Conservation (phyloP, 2,329 filamentous ascomycete genomes). For the Dissoconium aciculare region DNA sequence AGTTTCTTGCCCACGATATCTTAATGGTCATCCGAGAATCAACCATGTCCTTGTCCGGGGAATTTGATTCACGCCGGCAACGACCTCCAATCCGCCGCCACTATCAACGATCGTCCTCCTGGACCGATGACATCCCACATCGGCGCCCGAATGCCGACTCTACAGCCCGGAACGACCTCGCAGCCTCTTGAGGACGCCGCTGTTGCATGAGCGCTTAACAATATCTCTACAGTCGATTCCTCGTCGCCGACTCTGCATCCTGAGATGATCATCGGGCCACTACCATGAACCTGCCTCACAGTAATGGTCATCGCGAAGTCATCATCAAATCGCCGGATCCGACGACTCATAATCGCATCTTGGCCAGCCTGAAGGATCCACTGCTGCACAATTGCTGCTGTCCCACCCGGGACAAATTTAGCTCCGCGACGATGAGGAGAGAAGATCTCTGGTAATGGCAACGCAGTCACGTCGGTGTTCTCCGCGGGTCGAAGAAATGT, state of each 20-base stretch:
- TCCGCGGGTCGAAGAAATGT: too few species aligned
- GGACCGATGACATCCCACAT: constrained; percentile 26
- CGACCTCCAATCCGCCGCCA: neutral
- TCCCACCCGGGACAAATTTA: constrained; percentile 35
- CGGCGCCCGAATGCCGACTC: constrained; percentile 27
- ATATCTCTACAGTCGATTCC: too few species aligned
- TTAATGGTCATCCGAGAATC: too few species aligned
- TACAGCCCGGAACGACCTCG: constrained; percentile 12
- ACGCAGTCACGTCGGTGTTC: too few species aligned
- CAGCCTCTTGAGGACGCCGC: too few species aligned
- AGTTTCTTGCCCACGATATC: too few species aligned
- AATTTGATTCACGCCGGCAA: too few species aligned
- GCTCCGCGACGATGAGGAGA: constrained; percentile 37
- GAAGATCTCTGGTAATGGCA: constrained; percentile 39
- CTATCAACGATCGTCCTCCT: constrained; percentile 7
- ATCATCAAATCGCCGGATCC: constrained; percentile 11
- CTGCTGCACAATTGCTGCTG: constrained; percentile 34
- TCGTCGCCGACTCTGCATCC: too few species aligned
- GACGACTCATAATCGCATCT: constrained; percentile 14
- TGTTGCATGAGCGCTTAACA: too few species aligned
- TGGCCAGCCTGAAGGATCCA: constrained; percentile 36
- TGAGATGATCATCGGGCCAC: too few species aligned
- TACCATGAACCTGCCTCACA: constrained; percentile 10
- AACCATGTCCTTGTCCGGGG: too few species aligned
- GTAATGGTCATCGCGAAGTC: constrained; percentile 14